Evolutionary conservation across 257 asterid species (phyloP), one percentile per base, ranked within the genome.

Genomic region (Plantago ovata): DNA sequence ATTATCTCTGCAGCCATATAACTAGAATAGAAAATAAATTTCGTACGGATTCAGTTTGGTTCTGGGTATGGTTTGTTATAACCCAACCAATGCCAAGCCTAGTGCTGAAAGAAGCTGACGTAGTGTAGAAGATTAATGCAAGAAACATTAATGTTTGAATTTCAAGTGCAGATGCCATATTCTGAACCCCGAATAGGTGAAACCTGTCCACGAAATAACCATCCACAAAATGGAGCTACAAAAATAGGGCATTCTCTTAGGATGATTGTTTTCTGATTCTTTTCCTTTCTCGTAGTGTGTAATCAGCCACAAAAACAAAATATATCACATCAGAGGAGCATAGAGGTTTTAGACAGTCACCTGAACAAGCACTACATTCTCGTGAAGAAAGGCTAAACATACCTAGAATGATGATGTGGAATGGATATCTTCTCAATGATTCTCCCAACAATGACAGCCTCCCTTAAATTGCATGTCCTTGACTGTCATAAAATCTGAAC

Each of bases 351-450:
- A 15, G 3, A 24, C 51, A 12, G 41, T 1, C 38, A n/a, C 10
- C 14, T 43, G 50, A 22, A n/a, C 15, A 1, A 21, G 33, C 10
- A n/a, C 32, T 9, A 20, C 47, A 5, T 24, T 2, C 5, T 5
- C 2, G 5, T 5, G 5, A 24, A 2, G 5, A 5, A 24, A 24
- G 32, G 32, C 5, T 24, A 22, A 5, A 3, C 7, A 56, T 79
- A 90, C 97, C 97, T 87, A 42, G 98, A 84, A 77, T 87, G 98
- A 68, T 82, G 95, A 66, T 79, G 88, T 40, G 98, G 98, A 64
- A 90, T 77, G n/a, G 96, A 87, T 22, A 79, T 68, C 79, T 90
- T 90, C 82, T 90, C 76, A 48, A 90, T 71, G 73, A 90, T 72
- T 77, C 98, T 87, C 52, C 96, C 96, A 60, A 90, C 56, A 28